Percentiles rank a stretch among this genome's conserved stretches.
Evolutionary conservation across 177 flowering plant genomes (phyloP).

Genomic region (Viscum album): DNA sequence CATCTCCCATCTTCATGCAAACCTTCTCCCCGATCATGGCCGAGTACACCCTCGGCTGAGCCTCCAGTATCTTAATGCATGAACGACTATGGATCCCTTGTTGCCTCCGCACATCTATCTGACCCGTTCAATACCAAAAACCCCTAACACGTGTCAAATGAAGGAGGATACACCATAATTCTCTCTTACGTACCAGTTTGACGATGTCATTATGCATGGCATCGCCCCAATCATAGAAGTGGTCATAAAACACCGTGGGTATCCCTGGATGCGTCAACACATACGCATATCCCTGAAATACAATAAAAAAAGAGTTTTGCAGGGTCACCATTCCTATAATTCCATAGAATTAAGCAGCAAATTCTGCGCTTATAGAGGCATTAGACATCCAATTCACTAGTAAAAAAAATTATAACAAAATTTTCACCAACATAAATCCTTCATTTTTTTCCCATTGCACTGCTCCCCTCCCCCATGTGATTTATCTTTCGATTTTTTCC

Average conservation of each 20-base stretch:
- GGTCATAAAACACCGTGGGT: conserved; percentile 83
- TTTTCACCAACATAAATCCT: no score
- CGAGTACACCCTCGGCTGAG: conserved; percentile 62
- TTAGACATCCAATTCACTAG: no score
- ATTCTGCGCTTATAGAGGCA: no score
- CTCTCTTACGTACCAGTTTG: conserved; percentile 52
- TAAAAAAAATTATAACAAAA: no score
- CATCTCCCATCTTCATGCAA: conserved; percentile 81
- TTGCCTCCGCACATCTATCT: conserved; percentile 52
- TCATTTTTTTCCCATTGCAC: no score
- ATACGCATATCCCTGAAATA: conserved; percentile 75
- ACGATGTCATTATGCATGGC: conserved; percentile 65
- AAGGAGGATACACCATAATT: background rate
- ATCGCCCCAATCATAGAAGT: conserved; percentile 70
- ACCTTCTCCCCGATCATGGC: conserved; percentile 66
- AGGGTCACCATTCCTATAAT: no score
- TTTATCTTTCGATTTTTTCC: no score
- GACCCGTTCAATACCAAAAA: conserved; percentile 1
- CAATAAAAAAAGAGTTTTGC: no score
- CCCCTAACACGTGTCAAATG: no score
- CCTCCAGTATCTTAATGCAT: conserved; percentile 56
- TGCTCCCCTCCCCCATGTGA: background rate
- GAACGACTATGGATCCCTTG: conserved; percentile 69
- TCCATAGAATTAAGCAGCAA: no score
- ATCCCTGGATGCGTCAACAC: conserved; percentile 89